Evolutionary conservation across 2,329 filamentous ascomycete genomes (phyloP), one percentile per base, ranked within the genome.

Genomic region (Colletotrichum cuscutae): DNA sequence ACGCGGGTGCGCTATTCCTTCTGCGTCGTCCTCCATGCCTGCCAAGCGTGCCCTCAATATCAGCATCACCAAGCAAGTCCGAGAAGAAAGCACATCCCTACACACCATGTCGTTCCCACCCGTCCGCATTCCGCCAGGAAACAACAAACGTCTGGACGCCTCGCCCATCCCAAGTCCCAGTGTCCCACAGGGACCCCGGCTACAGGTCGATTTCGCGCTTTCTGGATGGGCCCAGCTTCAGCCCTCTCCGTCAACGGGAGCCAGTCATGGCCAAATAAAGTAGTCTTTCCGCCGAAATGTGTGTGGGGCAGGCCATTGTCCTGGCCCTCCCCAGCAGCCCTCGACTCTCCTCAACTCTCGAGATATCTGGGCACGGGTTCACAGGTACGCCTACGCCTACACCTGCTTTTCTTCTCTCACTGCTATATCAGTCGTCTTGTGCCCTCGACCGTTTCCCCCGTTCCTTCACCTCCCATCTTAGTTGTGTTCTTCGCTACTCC

Each of bases 221-320:
- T 58, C 28, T 68, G 52, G 64, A 68, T 60, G 49, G 65, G 70
- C 26, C 53, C 66, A 70, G 65, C 54, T 65, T 60, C 70, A 65
- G 70, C 65, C 59, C 59, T 64, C 65, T 72, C 59, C 59, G 70
- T 72, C 70, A 60, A 68, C 49, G 32, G 70, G 60, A 60, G 24
- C 59, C 65, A n/a, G 28, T 46, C 52, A 63, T 69, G 49, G 59
- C 13, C 49, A 24, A 46, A 60, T 42, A 60, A 60, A 32, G 13
- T 46, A 56, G 70, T 60, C 54, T 54, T 57, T 54, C 46, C 65
- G 12, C 19, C 24, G 6, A 32, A 28, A 42, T 56, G 53, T 64
- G 65, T 42, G 60, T 59, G 60, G 46, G n/a, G 26, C 42, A 60
- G 9, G 35, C 28, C 19, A 49, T 49, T 28, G 26, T 65, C 12